Conservation (phyloP, 257 asterid genomes). For the Plantago major region DNA sequence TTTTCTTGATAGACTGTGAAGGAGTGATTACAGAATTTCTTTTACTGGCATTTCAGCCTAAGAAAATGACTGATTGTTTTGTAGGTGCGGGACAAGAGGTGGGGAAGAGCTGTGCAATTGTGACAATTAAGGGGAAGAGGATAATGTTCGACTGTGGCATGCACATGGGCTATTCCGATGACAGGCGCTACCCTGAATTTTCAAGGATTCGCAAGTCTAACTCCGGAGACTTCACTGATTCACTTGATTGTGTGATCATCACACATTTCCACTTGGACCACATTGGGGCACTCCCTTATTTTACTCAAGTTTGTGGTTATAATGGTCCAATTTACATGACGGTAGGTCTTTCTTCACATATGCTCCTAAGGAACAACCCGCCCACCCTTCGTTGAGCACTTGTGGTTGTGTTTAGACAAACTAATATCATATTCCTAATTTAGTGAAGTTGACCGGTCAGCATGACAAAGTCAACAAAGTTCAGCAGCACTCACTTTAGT, state of each 20-base stretch:
- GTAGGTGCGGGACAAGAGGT: slow-evolving; percentile 97
- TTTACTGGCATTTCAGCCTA: not conserved
- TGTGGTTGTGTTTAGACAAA: not conserved
- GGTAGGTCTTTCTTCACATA: slow-evolving; percentile 33
- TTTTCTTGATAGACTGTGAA: not conserved
- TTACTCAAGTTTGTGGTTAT: slow-evolving; percentile 92
- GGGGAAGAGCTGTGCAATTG: slow-evolving; percentile 94
- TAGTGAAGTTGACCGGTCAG: not conserved
- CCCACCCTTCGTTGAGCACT: not conserved
- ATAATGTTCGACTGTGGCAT: slow-evolving; percentile 97
- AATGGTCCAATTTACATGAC: slow-evolving; percentile 97
- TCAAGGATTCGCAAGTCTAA: slow-evolving; percentile 47
- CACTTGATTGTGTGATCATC: slow-evolving; percentile 72
- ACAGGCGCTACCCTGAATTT: slow-evolving; percentile 72
- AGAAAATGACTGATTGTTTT: not conserved
- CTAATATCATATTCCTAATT: not conserved
- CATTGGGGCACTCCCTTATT: slow-evolving; percentile 93
- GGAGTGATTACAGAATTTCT: not conserved
- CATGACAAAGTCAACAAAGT: not conserved
- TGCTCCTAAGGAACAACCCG: not conserved
- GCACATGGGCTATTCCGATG: slow-evolving; percentile 83
- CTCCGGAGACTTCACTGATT: slow-evolving; percentile 44
- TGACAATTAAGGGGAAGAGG: slow-evolving; percentile 68
- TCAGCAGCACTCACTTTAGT: not conserved
- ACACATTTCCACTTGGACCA: slow-evolving; percentile 96